Percentiles rank a stretch among this genome's conserved stretches.
Conservation (phyloP, 768 basidiomycete genomes). For the Agrocybe praecox region DNA sequence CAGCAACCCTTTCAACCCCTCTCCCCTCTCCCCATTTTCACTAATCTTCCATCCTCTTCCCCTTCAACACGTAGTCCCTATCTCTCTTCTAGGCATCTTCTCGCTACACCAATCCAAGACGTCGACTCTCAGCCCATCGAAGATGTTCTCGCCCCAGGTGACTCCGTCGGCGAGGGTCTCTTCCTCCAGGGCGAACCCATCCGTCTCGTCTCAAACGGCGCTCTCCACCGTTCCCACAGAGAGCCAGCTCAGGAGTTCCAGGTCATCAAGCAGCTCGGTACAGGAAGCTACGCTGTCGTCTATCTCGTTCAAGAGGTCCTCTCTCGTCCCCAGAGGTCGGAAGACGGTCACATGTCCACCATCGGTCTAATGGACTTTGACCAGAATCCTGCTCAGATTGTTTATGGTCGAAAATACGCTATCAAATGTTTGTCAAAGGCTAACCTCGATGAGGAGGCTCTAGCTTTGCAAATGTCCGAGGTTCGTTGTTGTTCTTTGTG, state of each 20-base stretch:
- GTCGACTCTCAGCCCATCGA: slow-evolving; percentile 43
- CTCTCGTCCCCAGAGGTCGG: slow-evolving; percentile 47
- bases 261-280: slow-evolving; percentile 84
- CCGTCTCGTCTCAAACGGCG: slow-evolving; percentile 52
- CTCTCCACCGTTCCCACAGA: slow-evolving; percentile 31
- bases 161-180: slow-evolving; percentile 71
- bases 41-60: slow-evolving; percentile 26
- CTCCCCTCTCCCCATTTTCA: slow-evolving; percentile 37
- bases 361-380: slow-evolving; percentile 60
- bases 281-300: slow-evolving; percentile 92
- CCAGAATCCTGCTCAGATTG: slow-evolving; percentile 37
- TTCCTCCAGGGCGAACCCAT: slow-evolving; percentile 68
- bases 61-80: slow-evolving; percentile 32
- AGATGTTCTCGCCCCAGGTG: slow-evolving; percentile 73
- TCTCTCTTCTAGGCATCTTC: slow-evolving; percentile 34
- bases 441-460: slow-evolving; percentile 86
- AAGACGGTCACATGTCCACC: slow-evolving; percentile 59
- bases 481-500: slow-evolving; percentile 38
- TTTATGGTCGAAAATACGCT: slow-evolving; percentile 86
- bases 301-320: slow-evolving; percentile 85
- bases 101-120: slow-evolving; percentile 31
- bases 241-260: slow-evolving; percentile 72
- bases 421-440: slow-evolving; percentile 96
- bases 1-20: slow-evolving; percentile 37
- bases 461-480: slow-evolving; percentile 91